phyloP scores from a whole-genome alignment of 139 green algal species.

The Desmodesmus armatus region DNA sequence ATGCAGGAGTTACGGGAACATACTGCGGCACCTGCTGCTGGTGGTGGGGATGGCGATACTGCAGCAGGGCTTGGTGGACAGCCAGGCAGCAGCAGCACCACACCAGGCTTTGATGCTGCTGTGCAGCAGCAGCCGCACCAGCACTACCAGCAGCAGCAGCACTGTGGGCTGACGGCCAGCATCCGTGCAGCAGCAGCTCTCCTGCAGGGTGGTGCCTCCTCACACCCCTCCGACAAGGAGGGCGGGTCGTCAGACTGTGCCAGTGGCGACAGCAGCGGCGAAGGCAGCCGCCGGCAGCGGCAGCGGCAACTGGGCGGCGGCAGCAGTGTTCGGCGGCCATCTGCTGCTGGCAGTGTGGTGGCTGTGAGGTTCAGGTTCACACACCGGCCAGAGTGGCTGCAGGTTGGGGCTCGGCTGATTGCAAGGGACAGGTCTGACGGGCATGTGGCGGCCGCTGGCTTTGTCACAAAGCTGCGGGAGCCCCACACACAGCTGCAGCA shows the following conservation, averaged over 20 bases:
- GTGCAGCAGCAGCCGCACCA: not conserved
- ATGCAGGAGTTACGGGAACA: constrained; percentile 55
- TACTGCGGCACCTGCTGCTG: not conserved
- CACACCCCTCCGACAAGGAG: too few species aligned
- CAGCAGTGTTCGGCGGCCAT: constrained; percentile 2
- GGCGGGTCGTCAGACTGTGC: too few species aligned
- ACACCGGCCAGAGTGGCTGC: constrained; percentile 82
- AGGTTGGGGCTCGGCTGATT: constrained; percentile 69
- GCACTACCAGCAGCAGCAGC: not conserved
- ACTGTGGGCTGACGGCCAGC: constrained; percentile 43
- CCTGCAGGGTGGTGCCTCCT: constrained; percentile 34
- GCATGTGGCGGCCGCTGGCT: constrained; percentile 64
- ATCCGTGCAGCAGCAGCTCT: constrained; percentile 53
- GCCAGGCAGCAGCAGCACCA: constrained; percentile 1
- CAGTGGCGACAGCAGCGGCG: constrained; percentile 4
- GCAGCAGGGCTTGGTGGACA: not conserved
- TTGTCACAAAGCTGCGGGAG: constrained; percentile 46
- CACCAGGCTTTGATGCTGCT: not conserved
- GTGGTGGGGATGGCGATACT: not conserved
- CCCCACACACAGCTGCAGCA: not conserved
- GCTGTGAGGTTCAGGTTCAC: constrained; percentile 66
- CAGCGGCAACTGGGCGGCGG: too few species aligned
- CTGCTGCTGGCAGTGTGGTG: constrained; percentile 46
- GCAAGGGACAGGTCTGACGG: constrained; percentile 69
- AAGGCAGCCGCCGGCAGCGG: too few species aligned